phyloP scores from a whole-genome alignment of 129 eudicot genomes.

The Pulicaria dysenterica region DNA sequence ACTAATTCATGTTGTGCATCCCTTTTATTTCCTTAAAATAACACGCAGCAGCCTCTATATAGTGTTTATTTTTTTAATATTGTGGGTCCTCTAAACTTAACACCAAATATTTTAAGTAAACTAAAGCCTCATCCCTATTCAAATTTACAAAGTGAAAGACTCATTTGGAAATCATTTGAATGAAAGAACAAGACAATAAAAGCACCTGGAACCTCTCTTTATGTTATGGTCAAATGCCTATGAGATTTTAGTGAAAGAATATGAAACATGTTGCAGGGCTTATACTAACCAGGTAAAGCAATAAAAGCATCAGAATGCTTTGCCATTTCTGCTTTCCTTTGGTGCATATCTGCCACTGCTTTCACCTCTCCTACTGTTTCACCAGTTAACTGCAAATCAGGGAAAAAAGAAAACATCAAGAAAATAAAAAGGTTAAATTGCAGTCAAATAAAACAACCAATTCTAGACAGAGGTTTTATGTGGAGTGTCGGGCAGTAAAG shows the following conservation, averaged over 20 bases:
- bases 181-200: conserved; percentile 31
- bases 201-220: conserved; percentile 29
- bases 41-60: conserved; percentile 9
- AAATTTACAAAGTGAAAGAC: conserved; percentile 5
- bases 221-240: conserved; percentile 21
- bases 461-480: conserved; percentile 28
- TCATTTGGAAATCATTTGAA: conserved; percentile 8
- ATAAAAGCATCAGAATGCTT: conserved; percentile 98
- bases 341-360: conserved; percentile 99
- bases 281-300: conserved; percentile 92
- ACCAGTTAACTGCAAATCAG: conserved; percentile 86
- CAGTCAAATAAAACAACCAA: neutral
- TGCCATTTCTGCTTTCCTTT: conserved; percentile 99
- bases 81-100: conserved; percentile 34
- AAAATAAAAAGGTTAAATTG: neutral
- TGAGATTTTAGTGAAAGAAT: conserved; percentile 39
- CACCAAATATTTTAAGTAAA: conserved; percentile 2
- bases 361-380: conserved; percentile 99
- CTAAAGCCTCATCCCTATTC: neutral
- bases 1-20: conserved; percentile 17
- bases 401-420: neutral
- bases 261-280: conserved; percentile 24
- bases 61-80: neutral
- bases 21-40: neutral
- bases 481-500: conserved; percentile 52